These are phyloP conservation scores for Tolypocladium inflatum DNA, from an alignment of 2,329 filamentous ascomycete genomes.

Conservation along the genomic window DNA sequence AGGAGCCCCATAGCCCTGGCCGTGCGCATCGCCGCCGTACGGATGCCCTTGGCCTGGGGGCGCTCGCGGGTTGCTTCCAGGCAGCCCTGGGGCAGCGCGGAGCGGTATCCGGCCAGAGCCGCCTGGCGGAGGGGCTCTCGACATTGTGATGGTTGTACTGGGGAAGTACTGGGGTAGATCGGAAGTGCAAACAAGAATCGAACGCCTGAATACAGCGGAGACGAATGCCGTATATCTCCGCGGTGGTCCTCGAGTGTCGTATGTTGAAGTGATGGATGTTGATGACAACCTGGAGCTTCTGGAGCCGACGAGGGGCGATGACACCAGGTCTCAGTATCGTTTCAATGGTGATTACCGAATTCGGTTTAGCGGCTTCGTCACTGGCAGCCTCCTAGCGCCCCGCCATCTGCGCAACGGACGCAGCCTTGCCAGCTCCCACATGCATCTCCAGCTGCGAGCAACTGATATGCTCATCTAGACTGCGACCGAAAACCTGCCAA, in stretches of 20 bases:
- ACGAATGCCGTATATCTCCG: too few relatives aligned
- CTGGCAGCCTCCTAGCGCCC: not conserved
- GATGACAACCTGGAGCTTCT: constrained; percentile 4
- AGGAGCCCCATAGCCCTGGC: constrained; percentile 21
- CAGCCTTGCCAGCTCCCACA: not conserved
- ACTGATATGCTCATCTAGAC: not conserved
- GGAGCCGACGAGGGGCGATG: not conserved
- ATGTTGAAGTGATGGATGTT: not conserved
- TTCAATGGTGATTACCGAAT: constrained; percentile 1
- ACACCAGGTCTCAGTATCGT: constrained; percentile 1
- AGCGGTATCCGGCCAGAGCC: constrained; percentile 15
- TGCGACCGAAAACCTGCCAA: not conserved
- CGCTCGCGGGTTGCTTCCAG: constrained; percentile 18
- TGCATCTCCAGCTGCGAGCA: not conserved
- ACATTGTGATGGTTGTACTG: constrained; percentile 15
- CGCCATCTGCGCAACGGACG: not conserved
- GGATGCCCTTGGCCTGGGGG: constrained; percentile 11
- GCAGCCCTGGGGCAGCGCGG: constrained; percentile 13
- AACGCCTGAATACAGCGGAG: not conserved
- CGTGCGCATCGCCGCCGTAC: constrained; percentile 12
- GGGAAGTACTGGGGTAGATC: not conserved
- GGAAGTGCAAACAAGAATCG: too few relatives aligned
- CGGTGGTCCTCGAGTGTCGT: not conserved
- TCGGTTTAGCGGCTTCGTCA: constrained; percentile 1
- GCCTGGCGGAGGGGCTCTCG: constrained; percentile 15